These are phyloP conservation scores for Rhodotorula graminis DNA, from an alignment of 768 basidiomycete species.

Conservation along the genomic window DNA sequence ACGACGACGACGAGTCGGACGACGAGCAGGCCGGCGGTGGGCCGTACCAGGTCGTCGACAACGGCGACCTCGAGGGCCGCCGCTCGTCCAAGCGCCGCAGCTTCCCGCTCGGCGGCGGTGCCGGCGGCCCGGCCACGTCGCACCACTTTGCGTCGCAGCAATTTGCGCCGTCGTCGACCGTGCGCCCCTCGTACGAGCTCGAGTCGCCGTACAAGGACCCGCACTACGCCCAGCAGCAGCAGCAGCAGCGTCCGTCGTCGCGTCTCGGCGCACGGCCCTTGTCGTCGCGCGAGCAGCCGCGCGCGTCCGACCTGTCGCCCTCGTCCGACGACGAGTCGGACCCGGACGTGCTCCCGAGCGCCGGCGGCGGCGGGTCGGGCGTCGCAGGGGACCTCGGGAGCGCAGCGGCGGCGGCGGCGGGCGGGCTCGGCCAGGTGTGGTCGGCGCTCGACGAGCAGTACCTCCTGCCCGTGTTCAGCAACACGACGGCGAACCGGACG, in stretches of 20 bases:
- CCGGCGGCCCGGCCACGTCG: background rate
- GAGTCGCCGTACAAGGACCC: background rate
- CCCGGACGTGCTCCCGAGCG: slow-evolving; percentile 38
- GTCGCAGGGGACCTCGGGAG: background rate
- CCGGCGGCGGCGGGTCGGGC: background rate
- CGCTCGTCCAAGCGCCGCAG: slow-evolving; percentile 8
- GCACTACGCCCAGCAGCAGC: background rate
- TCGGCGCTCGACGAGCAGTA: slow-evolving; percentile 91
- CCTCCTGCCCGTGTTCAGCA: slow-evolving; percentile 56
- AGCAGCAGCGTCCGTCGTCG: background rate
- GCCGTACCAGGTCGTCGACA: slow-evolving; percentile 15
- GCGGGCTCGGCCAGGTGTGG: slow-evolving; percentile 85
- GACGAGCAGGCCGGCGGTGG: slow-evolving; percentile 44
- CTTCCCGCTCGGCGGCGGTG: background rate
- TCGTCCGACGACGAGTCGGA: slow-evolving; percentile 33
- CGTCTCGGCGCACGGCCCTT: background rate
- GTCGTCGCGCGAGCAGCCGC: background rate
- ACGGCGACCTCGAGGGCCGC: slow-evolving; percentile 7
- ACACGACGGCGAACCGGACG: background rate
- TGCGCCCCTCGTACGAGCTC: background rate
- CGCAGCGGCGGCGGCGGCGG: slow-evolving; percentile 44
- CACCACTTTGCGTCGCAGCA: background rate
- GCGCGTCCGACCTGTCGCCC: background rate
- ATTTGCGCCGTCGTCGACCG: background rate
- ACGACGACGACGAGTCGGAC: slow-evolving; percentile 59